Percentiles rank a stretch among this genome's conserved stretches.
Evolutionary conservation across 352 stramenopile species (phyloP).

Genomic region (Globisporangium viniferum): DNA sequence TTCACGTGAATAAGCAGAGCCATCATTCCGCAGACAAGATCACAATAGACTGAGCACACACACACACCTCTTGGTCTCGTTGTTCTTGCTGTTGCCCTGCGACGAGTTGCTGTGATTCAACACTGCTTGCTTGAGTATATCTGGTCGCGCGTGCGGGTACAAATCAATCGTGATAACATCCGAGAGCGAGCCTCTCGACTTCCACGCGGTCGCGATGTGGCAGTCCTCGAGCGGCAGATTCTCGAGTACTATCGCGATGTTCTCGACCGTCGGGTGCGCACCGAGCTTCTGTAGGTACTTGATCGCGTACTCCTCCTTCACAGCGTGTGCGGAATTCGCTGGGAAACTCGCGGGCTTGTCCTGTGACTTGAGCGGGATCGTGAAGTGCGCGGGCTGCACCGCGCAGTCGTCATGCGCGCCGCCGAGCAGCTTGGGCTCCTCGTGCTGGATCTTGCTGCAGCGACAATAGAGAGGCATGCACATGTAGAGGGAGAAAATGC

Average conservation of each 20-base stretch:
- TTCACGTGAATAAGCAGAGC: background rate
- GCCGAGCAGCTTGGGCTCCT: background rate
- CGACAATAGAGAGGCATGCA: background rate
- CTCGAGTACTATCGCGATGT: constrained; percentile 60
- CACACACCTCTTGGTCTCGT: background rate
- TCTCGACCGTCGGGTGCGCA: constrained; percentile 40
- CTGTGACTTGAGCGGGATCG: constrained; percentile 53
- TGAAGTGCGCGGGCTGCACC: constrained; percentile 48
- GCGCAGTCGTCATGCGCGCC: constrained; percentile 23
- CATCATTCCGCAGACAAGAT: too few relatives aligned
- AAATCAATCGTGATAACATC: constrained; percentile 57
- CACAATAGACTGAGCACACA: too few relatives aligned
- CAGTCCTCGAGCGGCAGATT: constrained; percentile 66
- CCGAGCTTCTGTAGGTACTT: constrained; percentile 69
- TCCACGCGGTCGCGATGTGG: constrained; percentile 53
- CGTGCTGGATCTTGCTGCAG: constrained; percentile 15
- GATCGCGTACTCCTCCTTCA: constrained; percentile 69
- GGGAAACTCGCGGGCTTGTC: constrained; percentile 42
- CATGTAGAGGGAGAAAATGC: background rate
- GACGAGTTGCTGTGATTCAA: background rate
- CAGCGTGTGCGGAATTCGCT: constrained; percentile 33
- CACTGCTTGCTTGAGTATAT: background rate
- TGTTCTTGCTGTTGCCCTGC: background rate
- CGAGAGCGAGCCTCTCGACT: constrained; percentile 46
- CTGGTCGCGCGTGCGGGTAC: constrained; percentile 22